Base-by-base conservation (phyloP, 176 grass and related monocot genomes). In the Triticum turgidum region DNA sequence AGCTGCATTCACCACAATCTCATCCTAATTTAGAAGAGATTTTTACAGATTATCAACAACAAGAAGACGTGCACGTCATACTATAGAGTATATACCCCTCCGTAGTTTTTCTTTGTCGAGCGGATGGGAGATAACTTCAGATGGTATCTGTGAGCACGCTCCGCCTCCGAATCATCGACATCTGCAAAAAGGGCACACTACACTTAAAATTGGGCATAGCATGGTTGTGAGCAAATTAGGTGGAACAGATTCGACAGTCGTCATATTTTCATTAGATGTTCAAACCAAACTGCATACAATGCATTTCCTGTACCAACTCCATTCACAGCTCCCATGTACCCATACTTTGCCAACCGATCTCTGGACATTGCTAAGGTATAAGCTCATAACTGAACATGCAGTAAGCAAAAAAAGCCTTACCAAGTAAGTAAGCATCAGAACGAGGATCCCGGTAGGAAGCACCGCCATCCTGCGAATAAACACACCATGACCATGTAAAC, bases 1-100 rank as follows among this genome's bases (percentile, higher is more conserved):
- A 88, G 39, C 89, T 91, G 82, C 81, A 91, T 77, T 69, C 14
- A 69, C 15, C 82, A 85, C 21, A 6, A 61, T 70, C 11, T 30
- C 45, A 83, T 76, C 11, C 18, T 18, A 62, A 38, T 32, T 45
- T 59, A 21, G 44, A 58, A 37, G 59, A 38, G 21, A 84, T 41
- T 65, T 20, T 5, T 51, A 42, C 15, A 9, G 61, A 68, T 25
- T 15, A 76, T 9, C 5, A 22, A 52, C 9, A 37, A 21, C 39
- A 25, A 35, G 58, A n/a, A 45, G 1, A 70, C 0, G 1, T 21
- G 47, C 13, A 54, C 5, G 0, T 3, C 9, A 24, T 59, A 78
- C 74, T 86, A 47, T 30, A 30, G 29, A 30, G 29, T 30, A 30
- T 42, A 45, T 87, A 91, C 85, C 81, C 8, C 0, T 38, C 69